phyloP scores from a whole-genome alignment of 2,329 filamentous ascomycete species.

The Bipolaris oryzae region DNA sequence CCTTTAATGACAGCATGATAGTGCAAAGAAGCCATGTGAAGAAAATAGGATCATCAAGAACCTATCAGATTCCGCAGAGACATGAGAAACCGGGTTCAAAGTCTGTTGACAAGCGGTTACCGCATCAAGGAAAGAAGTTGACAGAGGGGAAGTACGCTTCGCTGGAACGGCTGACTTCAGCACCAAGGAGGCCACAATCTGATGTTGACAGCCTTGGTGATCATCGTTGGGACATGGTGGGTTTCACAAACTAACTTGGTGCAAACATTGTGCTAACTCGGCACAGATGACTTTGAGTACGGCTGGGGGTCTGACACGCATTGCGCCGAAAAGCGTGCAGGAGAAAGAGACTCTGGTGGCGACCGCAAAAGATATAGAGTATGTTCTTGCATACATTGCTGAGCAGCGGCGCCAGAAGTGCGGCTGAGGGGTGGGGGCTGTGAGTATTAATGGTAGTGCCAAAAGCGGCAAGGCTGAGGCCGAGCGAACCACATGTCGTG shows the following conservation, averaged over 20 bases:
- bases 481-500: slow-evolving; percentile 19
- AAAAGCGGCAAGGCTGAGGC: slow-evolving; percentile 2
- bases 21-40: slow-evolving; percentile 24
- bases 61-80: slow-evolving; percentile 7
- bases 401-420: slow-evolving; percentile 7
- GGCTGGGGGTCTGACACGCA: slow-evolving; percentile 60
- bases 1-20: slow-evolving; percentile 38
- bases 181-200: background rate
- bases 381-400: slow-evolving; percentile 24
- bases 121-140: slow-evolving; percentile 53
- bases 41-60: slow-evolving; percentile 11
- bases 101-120: slow-evolving; percentile 31
- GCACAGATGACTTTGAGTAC: slow-evolving; percentile 71
- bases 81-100: slow-evolving; percentile 6
- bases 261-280: slow-evolving; percentile 56
- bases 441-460: background rate
- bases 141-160: slow-evolving; percentile 68
- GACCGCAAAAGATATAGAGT: slow-evolving; percentile 28
- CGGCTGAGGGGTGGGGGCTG: background rate
- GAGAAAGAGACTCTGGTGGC: slow-evolving; percentile 19
- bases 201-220: background rate
- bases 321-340: slow-evolving; percentile 59
- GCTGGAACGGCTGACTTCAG: slow-evolving; percentile 57
- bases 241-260: background rate
- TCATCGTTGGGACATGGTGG: slow-evolving; percentile 71